Base-by-base conservation (phyloP, 306 rosid species). In the Glycine tomentella region DNA sequence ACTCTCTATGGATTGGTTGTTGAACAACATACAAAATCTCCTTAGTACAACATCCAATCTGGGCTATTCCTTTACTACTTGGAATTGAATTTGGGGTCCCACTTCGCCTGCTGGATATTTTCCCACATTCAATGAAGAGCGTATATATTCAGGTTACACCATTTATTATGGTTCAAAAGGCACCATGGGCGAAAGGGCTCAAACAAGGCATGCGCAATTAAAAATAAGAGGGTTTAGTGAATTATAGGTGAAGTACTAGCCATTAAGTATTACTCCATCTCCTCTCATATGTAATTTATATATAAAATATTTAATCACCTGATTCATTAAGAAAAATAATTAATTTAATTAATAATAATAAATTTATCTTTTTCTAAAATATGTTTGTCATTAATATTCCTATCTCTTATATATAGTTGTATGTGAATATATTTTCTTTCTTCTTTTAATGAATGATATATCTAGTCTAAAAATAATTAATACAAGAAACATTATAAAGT, bases 31-130 rank as follows among this genome's bases (percentile, higher is more conserved):
- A 78, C 76, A 67, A 73, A 1, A 49, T 53, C 63, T 58, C 74
- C 31, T 58, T 81, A 80, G 80, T 31, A 42, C 46, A 69, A 49
- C 76, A 75, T 79, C 78, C 57, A 82, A 84, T 91, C 78, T 67
- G 70, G 67, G 83, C 88, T 91, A 55, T 87, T 86, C 84, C 81
- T 84, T 82, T 86, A 55, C 77, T 59, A 11, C 63, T 62, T 84
- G 75, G 78, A 84, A 89, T 77, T 90, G 67, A 84, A 66, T 72
- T 83, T 82, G 61, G 75, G 76, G 81, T 81, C 67, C 76, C 62
- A 78, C 78, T 50, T 75, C 42, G 5, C 68, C 78, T 73, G 80
- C 53, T 74, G 79, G 76, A 81, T 81, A 87, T 71, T 81, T 79
- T 74, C 64, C 75, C 67, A n/a, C 79, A 82, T 84, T 87, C 50